Percentiles rank a stretch among this genome's conserved stretches.
Conservation (phyloP, 192 early-diverging fungal genomes). For the Powellomyces hirtus region DNA sequence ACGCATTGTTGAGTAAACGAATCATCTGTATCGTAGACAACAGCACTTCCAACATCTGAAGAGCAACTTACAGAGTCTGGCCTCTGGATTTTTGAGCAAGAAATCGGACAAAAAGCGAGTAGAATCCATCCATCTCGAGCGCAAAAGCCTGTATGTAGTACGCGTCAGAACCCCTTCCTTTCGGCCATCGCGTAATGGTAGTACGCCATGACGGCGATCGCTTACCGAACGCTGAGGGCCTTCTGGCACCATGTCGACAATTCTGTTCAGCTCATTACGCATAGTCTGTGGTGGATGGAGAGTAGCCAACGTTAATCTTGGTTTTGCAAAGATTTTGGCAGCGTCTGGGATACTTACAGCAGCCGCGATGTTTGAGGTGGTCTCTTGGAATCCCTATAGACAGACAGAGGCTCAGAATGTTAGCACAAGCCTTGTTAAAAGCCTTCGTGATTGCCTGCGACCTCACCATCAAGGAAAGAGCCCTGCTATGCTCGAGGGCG, state of each 20-base stretch:
- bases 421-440: no score
- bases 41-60: background rate
- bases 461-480: slow-evolving; percentile 18
- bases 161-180: background rate
- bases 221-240: slow-evolving; percentile 49
- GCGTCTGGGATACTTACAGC: slow-evolving; percentile 3
- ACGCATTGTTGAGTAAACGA: background rate
- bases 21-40: background rate
- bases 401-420: no score
- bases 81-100: slow-evolving; percentile 76
- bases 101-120: slow-evolving; percentile 67
- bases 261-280: slow-evolving; percentile 69
- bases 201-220: background rate
- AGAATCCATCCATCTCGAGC: slow-evolving; percentile 50
- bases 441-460: background rate
- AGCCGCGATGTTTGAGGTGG: slow-evolving; percentile 35
- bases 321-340: background rate
- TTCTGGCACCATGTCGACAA: slow-evolving; percentile 57
- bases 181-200: background rate
- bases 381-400: slow-evolving; percentile 54
- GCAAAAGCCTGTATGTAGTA: slow-evolving; percentile 37
- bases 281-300: slow-evolving; percentile 61
- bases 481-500: slow-evolving; percentile 16
- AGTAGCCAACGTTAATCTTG: no score
- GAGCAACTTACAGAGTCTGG: slow-evolving; percentile 62